Evolutionary conservation across 2,329 filamentous ascomycete species (phyloP).

Genomic region (Mycocentrospora acerina): DNA sequence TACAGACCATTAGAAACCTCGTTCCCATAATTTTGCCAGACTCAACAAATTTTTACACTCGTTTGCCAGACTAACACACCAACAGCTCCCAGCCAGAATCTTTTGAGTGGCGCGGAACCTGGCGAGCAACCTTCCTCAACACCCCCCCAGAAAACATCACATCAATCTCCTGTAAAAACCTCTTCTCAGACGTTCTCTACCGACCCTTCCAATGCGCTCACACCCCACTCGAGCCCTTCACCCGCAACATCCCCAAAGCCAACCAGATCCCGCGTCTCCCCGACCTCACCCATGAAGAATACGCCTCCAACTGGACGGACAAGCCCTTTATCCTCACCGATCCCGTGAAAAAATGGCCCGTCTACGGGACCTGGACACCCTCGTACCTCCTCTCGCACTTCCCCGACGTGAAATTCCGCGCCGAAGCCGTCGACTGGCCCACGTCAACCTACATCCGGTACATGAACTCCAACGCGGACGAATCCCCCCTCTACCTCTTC

Average conservation of each 20-base stretch:
- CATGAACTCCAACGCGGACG: constrained; percentile 76
- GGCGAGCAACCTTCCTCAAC: constrained; percentile 76
- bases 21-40: neutral
- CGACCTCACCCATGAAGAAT: constrained; percentile 71
- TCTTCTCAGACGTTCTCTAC: constrained; percentile 89
- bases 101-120: constrained; percentile 76
- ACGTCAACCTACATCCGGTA: constrained; percentile 80
- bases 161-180: constrained; percentile 68
- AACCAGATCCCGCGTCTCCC: constrained; percentile 74
- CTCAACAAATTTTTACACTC: neutral
- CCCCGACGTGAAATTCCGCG: constrained; percentile 70
- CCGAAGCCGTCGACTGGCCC: constrained; percentile 92
- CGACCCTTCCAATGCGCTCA: constrained; percentile 88
- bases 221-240: constrained; percentile 66
- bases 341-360: constrained; percentile 80
- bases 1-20: neutral
- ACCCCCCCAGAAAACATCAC: constrained; percentile 57
- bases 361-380: constrained; percentile 72
- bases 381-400: constrained; percentile 67
- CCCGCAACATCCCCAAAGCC: constrained; percentile 66
- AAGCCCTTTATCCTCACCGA: constrained; percentile 84
- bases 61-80: neutral
- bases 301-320: constrained; percentile 72
- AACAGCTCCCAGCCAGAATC: constrained; percentile 45
- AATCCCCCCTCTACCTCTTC: constrained; percentile 91